Evolutionary conservation across 306 rosid species (phyloP), one percentile per base, ranked within the genome.

Genomic region (Acacia crassicarpa): DNA sequence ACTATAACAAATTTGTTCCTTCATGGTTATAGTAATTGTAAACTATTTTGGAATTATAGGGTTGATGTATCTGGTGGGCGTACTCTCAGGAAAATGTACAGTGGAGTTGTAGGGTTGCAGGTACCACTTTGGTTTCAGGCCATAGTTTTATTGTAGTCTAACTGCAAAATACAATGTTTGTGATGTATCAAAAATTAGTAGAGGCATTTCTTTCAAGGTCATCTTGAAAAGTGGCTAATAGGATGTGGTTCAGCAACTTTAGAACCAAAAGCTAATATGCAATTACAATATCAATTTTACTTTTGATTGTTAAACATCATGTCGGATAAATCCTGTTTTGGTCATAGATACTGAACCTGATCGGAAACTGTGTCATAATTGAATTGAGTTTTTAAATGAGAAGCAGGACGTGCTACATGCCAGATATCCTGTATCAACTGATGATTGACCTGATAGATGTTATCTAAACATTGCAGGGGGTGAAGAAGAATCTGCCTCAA

Each of bases 41-140:
- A 72, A 45, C 61, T 46, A 10, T 46, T 25, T 16, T 46, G 76
- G 76, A 40, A 90, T 89, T 25, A 89, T 91, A 51, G 84, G 85
- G 74, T 51, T 69, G 94, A 91, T 56, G 80, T 91, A 67, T 91
- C 94, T 73, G 94, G 94, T 65, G 86, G 86, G 54, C 89, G 56
- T 63, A 85, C 82, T 1, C 80, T 91, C 35, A 89, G 92, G 84
- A 87, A 78, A 66, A 14, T 86, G 19, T 91, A 78, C 76, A 80
- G 80, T 70, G 91, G 90, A 53, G 90, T 89, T 30, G 95, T 91
- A 44, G 82, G 83, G 75, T 83, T 86, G 86, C 98, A 93, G 99
- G 98, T 95, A 88, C 69, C 43, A 53, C 62, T 9, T 53, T 59
- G 45, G 14, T 74, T 44, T 53, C 20, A 80, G 33, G 68, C 51